A percentile compares a stretch with the other conserved stretches of the same genome.
Conservation (phyloP, 345 rosid genomes). For the Heritiera fomes region DNA sequence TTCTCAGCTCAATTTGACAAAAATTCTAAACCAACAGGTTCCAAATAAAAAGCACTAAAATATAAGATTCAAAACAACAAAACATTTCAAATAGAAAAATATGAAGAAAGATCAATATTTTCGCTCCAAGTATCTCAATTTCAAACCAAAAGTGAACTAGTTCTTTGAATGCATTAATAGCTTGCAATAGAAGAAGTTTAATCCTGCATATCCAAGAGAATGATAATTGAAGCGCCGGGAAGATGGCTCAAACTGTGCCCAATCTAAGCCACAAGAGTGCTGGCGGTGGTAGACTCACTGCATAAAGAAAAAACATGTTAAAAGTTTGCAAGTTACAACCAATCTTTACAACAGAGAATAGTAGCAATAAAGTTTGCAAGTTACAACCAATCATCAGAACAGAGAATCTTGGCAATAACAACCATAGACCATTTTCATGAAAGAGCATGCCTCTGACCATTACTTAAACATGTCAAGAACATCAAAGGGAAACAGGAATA, state of each 20-base stretch:
- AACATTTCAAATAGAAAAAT: not conserved
- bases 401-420: not conserved
- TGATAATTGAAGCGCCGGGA: not conserved
- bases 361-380: no score
- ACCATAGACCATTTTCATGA: not conserved
- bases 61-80: not conserved
- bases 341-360: not conserved
- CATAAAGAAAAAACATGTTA: conserved; percentile 2
- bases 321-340: not conserved
- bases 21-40: not conserved
- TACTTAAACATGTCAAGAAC: not conserved
- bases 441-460: not conserved
- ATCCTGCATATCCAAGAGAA: not conserved
- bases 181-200: not conserved
- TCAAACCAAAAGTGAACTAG: conserved; percentile 1
- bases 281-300: conserved; percentile 69
- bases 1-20: not conserved
- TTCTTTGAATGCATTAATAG: not conserved
- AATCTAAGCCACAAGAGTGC: conserved; percentile 60
- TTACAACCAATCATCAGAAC: not conserved
- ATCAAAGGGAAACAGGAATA: not conserved
- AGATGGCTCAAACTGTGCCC: not conserved
- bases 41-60: not conserved
- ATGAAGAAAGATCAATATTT: not conserved
- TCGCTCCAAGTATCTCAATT: not conserved